phyloP scores from a whole-genome alignment of 1,284 basidiomycete genomes.

The Athelia sp. region DNA sequence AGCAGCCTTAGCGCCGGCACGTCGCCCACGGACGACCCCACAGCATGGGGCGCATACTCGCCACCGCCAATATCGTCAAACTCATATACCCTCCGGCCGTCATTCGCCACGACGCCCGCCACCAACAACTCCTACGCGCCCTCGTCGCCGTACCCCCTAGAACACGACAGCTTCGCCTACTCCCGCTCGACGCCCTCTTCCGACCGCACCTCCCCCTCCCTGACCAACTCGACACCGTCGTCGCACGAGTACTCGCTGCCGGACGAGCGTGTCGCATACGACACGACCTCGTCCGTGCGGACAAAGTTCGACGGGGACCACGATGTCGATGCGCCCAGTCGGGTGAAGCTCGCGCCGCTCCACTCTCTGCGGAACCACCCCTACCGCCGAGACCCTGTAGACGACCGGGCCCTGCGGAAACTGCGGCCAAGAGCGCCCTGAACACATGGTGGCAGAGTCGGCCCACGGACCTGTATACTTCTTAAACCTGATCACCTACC shows the following conservation, averaged over 20 bases:
- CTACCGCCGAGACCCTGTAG: constrained; percentile 56
- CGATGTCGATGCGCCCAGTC: constrained; percentile 20
- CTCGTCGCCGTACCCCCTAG: background rate
- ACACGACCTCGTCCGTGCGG: constrained; percentile 8
- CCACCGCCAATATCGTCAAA: background rate
- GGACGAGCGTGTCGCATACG: constrained; percentile 1
- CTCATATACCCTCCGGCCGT: background rate
- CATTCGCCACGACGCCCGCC: background rate
- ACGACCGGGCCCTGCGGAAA: constrained; percentile 54
- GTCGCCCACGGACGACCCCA: background rate
- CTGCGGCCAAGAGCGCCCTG: constrained; percentile 31
- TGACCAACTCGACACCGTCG: background rate
- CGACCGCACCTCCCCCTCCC: background rate
- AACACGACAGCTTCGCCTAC: background rate
- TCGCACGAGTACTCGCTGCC: background rate
- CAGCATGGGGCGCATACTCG: background rate
- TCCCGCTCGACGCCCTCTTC: background rate
- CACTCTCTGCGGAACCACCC: constrained; percentile 47
- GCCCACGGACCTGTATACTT: too few species aligned
- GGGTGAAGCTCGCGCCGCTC: constrained; percentile 49
- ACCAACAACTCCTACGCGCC: background rate
- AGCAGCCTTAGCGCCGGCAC: background rate
- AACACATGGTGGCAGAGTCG: background rate
- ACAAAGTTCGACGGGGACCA: background rate
- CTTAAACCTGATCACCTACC: too few species aligned